Base-by-base conservation (phyloP, 1,284 basidiomycete genomes). In the Flammula alnicola region DNA sequence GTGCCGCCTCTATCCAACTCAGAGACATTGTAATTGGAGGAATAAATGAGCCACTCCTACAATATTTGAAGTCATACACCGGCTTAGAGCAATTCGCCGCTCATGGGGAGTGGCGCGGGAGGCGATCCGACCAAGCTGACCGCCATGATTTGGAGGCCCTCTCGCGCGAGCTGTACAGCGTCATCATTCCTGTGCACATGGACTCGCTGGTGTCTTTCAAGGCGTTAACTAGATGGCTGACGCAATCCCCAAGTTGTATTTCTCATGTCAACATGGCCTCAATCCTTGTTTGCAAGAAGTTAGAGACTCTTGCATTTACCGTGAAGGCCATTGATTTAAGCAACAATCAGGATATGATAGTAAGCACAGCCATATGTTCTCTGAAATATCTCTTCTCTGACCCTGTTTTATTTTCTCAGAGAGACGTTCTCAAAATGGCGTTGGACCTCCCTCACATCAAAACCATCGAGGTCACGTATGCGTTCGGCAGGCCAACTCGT, bases 81-180 rank as follows among this genome's bases (percentile, higher is more conserved):
- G 44, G 44, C 17, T 36, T 46, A 26, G 11, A 38, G 26, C n/a
- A 29, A 3, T 31, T 46, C 10, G n/a, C 42, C 2, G 31, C 35
- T 4, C 2, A 22, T 5, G 42, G 42, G 17, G 42, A 20, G 17
- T 10, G 19, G 10, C 30, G 4, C n/a, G n/a, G 12, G 11, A 11
- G 41, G 22, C 12, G 6, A 20, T 23, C 4, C 23, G 5, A 16
- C 29, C 12, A 30, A 43, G 29, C 10, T 32, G 10, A 8, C 22
- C 1, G 41, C 16, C 8, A 23, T 44, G 19, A 31, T 6, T 16
- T 26, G 5, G 7, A 36, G 6, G 17, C 25, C 11, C 4, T 46
- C n/a, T 46, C 35, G 14, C 35, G n/a, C 11, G 26, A 38, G 25
- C 44, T 46, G 10, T 46, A 35, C 35, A 38, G 8, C 1, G 1